A percentile compares a stretch with the other conserved stretches of the same genome.
Evolutionary conservation across 2,329 filamentous ascomycete species (phyloP).

Genomic region (Botrytis hyacinthi): DNA sequence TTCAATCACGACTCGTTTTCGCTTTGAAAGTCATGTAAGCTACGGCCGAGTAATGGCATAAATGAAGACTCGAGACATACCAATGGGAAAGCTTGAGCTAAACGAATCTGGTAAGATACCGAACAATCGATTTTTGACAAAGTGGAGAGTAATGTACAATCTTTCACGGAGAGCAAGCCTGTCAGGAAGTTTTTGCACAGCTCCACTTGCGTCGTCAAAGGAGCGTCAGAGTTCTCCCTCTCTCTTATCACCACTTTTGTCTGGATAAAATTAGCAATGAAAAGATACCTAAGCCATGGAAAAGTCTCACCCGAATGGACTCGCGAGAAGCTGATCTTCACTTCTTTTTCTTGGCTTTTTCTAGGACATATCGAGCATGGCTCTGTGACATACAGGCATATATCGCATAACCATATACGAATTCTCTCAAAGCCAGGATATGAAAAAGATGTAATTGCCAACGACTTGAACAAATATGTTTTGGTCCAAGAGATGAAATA

Average conservation of each 20-base stretch:
- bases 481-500: background rate
- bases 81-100: background rate
- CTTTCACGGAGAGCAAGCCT: background rate
- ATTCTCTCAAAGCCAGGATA: background rate
- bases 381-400: background rate
- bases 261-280: no score
- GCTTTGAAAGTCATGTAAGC: background rate
- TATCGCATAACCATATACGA: background rate
- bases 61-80: background rate
- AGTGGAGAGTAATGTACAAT: background rate
- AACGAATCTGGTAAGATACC: background rate
- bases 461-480: background rate
- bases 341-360: background rate
- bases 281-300: no score
- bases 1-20: background rate
- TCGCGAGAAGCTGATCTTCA: background rate
- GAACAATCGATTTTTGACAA: background rate
- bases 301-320: background rate
- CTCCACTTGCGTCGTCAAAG: no score
- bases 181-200: no score
- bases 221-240: no score
- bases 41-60: background rate
- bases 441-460: background rate
- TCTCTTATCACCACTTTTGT: no score
- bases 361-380: background rate